These are phyloP conservation scores for Groenewaldozyma sp. DNA, from an alignment of 1,139 yeast genomes.

Conservation along the genomic window DNA sequence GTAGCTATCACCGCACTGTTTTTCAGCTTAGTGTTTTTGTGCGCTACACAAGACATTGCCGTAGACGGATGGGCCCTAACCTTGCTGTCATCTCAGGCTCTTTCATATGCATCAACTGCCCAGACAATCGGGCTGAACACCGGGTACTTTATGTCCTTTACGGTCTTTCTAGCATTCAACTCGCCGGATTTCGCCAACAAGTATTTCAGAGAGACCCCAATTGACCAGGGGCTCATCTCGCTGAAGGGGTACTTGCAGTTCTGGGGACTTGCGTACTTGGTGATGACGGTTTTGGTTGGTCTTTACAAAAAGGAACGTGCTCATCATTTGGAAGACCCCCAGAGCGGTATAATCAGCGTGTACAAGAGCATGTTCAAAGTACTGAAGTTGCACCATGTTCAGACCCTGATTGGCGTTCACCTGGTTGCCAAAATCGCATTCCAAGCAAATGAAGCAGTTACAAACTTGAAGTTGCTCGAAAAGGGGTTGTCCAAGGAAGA, in stretches of 20 bases:
- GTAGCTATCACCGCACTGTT: conserved; percentile 51
- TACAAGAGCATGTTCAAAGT: conserved; percentile 73
- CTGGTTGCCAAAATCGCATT: conserved; percentile 82
- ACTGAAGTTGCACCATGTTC: conserved; percentile 65
- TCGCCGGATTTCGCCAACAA: conserved; percentile 90
- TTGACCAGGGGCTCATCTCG: conserved; percentile 56
- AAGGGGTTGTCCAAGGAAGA: conserved; percentile 92
- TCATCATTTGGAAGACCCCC: conserved; percentile 29
- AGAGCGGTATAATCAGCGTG: conserved; percentile 35
- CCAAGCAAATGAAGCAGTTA: conserved; percentile 93
- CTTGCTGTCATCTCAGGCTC: conserved; percentile 62
- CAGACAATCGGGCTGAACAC: conserved; percentile 92
- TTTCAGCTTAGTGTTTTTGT: conserved; percentile 68
- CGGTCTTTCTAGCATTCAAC: conserved; percentile 81
- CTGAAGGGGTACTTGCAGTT: conserved; percentile 66
- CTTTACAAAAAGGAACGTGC: conserved; percentile 37
- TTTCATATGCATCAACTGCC: conserved; percentile 94
- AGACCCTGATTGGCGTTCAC: conserved; percentile 63
- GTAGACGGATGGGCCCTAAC: conserved; percentile 99
- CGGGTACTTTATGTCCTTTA: conserved; percentile 86
- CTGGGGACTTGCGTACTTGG: conserved; percentile 67
- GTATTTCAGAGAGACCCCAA: conserved; percentile 56
- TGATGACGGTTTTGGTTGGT: conserved; percentile 54
- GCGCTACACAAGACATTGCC: conserved; percentile 98
- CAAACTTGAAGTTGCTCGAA: conserved; percentile 84